Evolutionary conservation across 1,284 basidiomycete genomes (phyloP).

Genomic region (Ganoderma leucocontextum): DNA sequence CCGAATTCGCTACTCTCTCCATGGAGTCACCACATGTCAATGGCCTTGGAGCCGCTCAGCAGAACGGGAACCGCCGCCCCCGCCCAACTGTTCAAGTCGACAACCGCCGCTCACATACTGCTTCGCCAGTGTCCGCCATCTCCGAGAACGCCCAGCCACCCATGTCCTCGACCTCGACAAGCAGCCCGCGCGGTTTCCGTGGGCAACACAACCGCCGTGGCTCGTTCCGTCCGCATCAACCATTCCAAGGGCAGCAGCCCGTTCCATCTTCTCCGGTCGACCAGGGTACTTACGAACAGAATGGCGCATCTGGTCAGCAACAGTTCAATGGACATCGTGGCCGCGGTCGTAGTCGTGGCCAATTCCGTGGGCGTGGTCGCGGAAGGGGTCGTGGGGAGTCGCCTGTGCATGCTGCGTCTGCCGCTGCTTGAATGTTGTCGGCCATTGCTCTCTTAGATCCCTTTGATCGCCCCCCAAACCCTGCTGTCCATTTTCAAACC

Average conservation of each 20-base stretch:
- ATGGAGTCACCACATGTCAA: not conserved
- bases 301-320: conserved; percentile 3
- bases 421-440: not conserved
- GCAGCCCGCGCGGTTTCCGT: conserved; percentile 16
- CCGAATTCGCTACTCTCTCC: not conserved
- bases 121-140: conserved; percentile 22
- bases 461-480: not conserved
- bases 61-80: conserved; percentile 19
- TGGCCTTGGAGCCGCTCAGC: not conserved
- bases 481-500: not conserved
- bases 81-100: conserved; percentile 24
- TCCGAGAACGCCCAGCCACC: conserved; percentile 18
- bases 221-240: conserved; percentile 26
- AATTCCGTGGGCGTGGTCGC: conserved; percentile 51
- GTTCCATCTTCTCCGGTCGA: not conserved
- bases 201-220: conserved; percentile 22
- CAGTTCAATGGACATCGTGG: conserved; percentile 17
- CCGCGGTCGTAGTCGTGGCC: conserved; percentile 34
- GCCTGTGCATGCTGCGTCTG: not conserved
- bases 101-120: conserved; percentile 16
- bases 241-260: conserved; percentile 10
- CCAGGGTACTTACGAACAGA: not conserved
- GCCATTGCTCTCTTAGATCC: not conserved
- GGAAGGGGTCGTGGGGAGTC: conserved; percentile 37
- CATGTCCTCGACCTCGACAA: conserved; percentile 2